Percentiles rank a stretch among this genome's conserved stretches.
phyloP scores from a whole-genome alignment of 176 grass and related monocot species.

The Zea mays region DNA sequence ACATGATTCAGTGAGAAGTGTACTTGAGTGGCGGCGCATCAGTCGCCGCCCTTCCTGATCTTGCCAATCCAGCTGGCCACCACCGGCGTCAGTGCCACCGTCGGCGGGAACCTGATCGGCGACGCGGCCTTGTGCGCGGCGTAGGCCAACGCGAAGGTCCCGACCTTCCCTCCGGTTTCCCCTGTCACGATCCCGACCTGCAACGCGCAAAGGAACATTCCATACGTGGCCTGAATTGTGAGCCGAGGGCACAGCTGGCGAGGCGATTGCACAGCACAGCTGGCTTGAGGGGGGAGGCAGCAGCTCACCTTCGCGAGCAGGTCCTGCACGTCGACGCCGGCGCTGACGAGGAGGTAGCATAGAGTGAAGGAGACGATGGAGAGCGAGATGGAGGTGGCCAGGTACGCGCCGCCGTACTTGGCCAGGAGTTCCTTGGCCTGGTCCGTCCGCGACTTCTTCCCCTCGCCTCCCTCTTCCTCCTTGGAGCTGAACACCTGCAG shows the following conservation, averaged over 20 bases:
- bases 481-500: constrained; percentile 86
- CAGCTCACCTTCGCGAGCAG: constrained; percentile 70
- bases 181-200: constrained; percentile 72
- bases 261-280: background rate
- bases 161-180: constrained; percentile 84
- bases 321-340: constrained; percentile 81
- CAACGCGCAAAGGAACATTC: background rate
- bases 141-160: constrained; percentile 87
- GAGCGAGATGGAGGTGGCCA: constrained; percentile 90
- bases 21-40: constrained; percentile 26
- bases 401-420: constrained; percentile 95
- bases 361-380: constrained; percentile 89
- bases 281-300: background rate
- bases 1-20: background rate
- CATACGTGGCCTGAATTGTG: background rate
- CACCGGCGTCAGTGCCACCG: constrained; percentile 85
- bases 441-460: constrained; percentile 60
- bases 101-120: constrained; percentile 98
- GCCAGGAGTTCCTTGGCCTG: constrained; percentile 83
- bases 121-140: constrained; percentile 92
- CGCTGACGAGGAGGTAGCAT: constrained; percentile 88
- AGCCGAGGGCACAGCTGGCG: background rate
- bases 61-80: constrained; percentile 90
- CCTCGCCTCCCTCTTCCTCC: constrained; percentile 39
- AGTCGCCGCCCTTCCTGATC: constrained; percentile 50